These are phyloP conservation scores for Russula sp. DNA, from an alignment of 768 basidiomycete genomes.

Conservation along the genomic window DNA sequence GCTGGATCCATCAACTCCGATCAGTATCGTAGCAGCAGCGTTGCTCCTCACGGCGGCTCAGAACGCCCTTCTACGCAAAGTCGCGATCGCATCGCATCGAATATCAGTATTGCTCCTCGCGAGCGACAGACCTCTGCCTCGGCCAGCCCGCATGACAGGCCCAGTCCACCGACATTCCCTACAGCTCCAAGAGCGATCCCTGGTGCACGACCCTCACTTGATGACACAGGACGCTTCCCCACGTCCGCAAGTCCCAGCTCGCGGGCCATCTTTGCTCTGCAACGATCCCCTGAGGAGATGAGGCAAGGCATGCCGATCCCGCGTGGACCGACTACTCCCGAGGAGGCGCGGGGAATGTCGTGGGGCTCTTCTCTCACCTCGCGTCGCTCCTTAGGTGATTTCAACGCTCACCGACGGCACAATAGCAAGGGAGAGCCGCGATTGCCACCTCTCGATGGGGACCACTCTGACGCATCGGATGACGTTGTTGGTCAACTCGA, in stretches of 20 bases:
- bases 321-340: no score
- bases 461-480: no score
- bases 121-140: constrained; percentile 27
- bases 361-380: no score
- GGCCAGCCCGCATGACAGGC: constrained; percentile 24
- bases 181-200: constrained; percentile 21
- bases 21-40: constrained; percentile 13
- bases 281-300: constrained; percentile 29
- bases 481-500: no score
- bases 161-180: constrained; percentile 17
- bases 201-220: constrained; percentile 20
- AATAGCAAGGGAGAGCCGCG: no score
- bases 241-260: constrained; percentile 27
- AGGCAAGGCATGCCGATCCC: no score
- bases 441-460: no score
- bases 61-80: constrained; percentile 27
- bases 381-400: no score
- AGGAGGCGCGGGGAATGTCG: no score
- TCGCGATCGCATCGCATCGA: constrained; percentile 16
- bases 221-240: constrained; percentile 26
- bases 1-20: constrained; percentile 22
- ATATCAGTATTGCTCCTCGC: constrained; percentile 1
- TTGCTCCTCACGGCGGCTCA: constrained; percentile 8
- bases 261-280: constrained; percentile 16
- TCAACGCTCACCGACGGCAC: no score